Percentiles rank a stretch among this genome's conserved stretches.
Conservation (phyloP, 1,139 yeast genomes). For the Yamadazyma aaseri region DNA sequence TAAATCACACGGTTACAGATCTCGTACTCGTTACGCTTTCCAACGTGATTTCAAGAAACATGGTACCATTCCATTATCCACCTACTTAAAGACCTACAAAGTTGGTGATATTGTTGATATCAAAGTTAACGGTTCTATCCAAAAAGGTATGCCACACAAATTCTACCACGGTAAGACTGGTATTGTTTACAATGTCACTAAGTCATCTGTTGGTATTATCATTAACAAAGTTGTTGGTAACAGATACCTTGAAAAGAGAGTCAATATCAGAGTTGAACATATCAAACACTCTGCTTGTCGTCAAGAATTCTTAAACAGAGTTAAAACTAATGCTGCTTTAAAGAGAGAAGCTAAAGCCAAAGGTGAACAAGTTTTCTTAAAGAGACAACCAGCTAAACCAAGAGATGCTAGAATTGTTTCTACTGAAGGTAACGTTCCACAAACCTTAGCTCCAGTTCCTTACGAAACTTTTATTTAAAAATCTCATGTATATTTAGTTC, state of each 20-base stretch:
- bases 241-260: constrained; percentile 99
- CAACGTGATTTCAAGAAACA: constrained; percentile 99
- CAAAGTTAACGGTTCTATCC: constrained; percentile 99
- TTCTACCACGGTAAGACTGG: constrained; percentile 99
- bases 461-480: constrained; percentile 15
- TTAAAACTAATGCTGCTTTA: constrained; percentile 92
- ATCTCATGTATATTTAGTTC: constrained; percentile 18
- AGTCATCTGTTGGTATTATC: constrained; percentile 96
- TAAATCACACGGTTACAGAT: constrained; percentile 91
- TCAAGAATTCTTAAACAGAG: constrained; percentile 98
- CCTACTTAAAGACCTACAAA: constrained; percentile 96
- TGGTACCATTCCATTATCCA: constrained; percentile 92
- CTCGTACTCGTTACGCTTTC: constrained; percentile 99
- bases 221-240: constrained; percentile 97
- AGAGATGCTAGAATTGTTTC: constrained; percentile 86
- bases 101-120: constrained; percentile 99
- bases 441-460: constrained; percentile 82
- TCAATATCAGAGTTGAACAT: constrained; percentile 98
- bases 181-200: constrained; percentile 98
- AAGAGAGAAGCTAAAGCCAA: constrained; percentile 92
- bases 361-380: constrained; percentile 88
- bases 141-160: constrained; percentile 99
- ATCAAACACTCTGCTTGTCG: constrained; percentile 99
- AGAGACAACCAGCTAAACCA: constrained; percentile 99
- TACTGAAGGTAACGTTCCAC: constrained; percentile 80